These are phyloP conservation scores for Micractinium conductrix DNA, from an alignment of 139 green algal genomes.

Conservation along the genomic window DNA sequence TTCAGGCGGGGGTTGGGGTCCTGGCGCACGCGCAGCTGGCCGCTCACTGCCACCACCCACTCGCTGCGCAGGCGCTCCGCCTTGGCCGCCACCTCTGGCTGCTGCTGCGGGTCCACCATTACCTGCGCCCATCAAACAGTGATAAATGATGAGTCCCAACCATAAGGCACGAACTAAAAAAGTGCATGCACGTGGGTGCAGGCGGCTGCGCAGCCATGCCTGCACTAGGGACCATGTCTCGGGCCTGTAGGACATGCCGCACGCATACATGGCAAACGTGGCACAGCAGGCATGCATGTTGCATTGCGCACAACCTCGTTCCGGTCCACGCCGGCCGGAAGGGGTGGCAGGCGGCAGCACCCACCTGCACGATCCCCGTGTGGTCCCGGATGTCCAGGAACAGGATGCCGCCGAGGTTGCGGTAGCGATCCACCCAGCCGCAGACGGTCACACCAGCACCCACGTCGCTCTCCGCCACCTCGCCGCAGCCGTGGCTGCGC, in stretches of 20 bases:
- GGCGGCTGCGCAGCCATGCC: too few species aligned
- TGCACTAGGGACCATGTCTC: too few species aligned
- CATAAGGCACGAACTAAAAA: too few species aligned
- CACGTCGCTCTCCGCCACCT: constrained; percentile 56
- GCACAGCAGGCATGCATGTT: too few species aligned
- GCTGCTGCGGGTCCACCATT: constrained; percentile 62
- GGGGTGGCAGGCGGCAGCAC: too few species aligned
- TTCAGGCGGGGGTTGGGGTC: constrained; percentile 88
- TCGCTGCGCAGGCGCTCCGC: constrained; percentile 80
- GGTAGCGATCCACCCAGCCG: constrained; percentile 94
- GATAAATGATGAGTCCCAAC: too few species aligned
- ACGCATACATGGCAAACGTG: too few species aligned
- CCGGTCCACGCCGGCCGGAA: too few species aligned
- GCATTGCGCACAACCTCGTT: too few species aligned
- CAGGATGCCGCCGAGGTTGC: constrained; percentile 92
- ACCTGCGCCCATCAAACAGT: too few species aligned
- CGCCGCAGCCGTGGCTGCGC: constrained; percentile 55
- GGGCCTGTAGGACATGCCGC: too few species aligned
- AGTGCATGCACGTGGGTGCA: too few species aligned
- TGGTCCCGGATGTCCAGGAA: constrained; percentile 97
- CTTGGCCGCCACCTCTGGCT: constrained; percentile 58
- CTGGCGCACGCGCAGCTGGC: constrained; percentile 74
- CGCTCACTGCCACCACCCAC: constrained; percentile 88
- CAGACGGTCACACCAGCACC: constrained; percentile 80
- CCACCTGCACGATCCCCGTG: constrained; percentile 94